Evolutionary conservation across 192 early-diverging fungal species (phyloP), one percentile per base, ranked within the genome.

Genomic region (Podila clonocystis): DNA sequence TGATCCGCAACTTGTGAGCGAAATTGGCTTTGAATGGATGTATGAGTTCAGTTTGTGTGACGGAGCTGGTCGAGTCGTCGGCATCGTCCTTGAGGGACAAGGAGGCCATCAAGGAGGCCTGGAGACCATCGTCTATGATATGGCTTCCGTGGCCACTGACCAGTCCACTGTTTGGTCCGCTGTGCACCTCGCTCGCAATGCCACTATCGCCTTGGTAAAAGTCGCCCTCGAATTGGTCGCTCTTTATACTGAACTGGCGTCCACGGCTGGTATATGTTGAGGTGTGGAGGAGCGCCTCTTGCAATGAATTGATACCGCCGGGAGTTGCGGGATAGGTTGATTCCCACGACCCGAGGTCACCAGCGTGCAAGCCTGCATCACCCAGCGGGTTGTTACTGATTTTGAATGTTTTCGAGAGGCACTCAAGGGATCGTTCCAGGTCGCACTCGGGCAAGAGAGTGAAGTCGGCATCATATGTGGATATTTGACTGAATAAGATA

Each of bases 381-480:
- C 66, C 61, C 1, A 80, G 62, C 6, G 77, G 77, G 41, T 73
- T 68, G 50, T 80, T 80, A 57, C 66, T 65, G 52, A 80, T 69
- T 9, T 4, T 26, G 62, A 80, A 73, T 19, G 34, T 68, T 20
- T 72, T 64, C 9, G 70, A 55, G 13, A 80, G 62, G 41, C 70
- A 72, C 17, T 80, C 77, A 26, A 80, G 70, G 11, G 77, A 70
- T 17, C 77, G 70, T 15, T 45, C 67, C 29, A 80, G 77, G 12
- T 80, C 77, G 36, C 70, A 80, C 67, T 80, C 77, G 29, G 77
- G 77, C 62, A 80, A 22, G 17, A 80, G 62, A n/a, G 77, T 80
- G 68, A 80, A 80, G 52, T 80, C 77, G 0, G 70, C 77, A 49
- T 80, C 77, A 61, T 80, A 80, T 5, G 77, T 80, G 19, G 75